Base-by-base conservation (phyloP, 2,329 filamentous ascomycete species). In the Fusarium anguioides region DNA sequence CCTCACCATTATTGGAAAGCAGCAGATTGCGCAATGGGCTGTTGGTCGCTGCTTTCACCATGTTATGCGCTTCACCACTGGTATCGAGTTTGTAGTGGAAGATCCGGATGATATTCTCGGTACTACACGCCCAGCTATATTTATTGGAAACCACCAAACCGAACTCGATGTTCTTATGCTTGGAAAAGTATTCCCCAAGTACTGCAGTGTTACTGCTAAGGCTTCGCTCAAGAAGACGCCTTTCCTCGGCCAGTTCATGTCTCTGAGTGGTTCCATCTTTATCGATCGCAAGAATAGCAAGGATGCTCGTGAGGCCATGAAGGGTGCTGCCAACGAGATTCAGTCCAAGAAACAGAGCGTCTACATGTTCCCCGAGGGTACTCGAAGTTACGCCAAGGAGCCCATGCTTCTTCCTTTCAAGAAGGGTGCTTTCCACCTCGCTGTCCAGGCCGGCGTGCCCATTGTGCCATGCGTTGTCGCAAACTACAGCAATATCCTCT, bases 391-490 rank as follows among this genome's bases (percentile, higher is more conserved):
- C 81, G 86, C 91, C 57, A 88, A 91, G 72, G 89, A 94, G 53
- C 92, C 96, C 3, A 87, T 86, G 60, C 81, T 99, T 73, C 83
- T 98, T 53, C 92, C 94, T n/a, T 99, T 98, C 85, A 99, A 99
- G 82, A 99, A 99, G 84, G 96, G 96, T 60, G 96, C 95, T 44
- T 99, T 99, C 80, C 95, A 99, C 78, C 86, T 99, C 31, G 96
- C 96, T 42, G 88, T 99, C 20, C 92, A 98, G 83, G 95, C 95
- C 4, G 91, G 93, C 69, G 96, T 97, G 8, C 94, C 94, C 24
- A 92, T 99, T 72, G 90, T 99, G 5, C 96, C 96, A 0, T 86
- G 96, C 33, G 90, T 94, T 44, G 87, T 88, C 27, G 91, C 91
- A 76, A 94, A 94, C 80, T 95, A 95, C 78, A 89, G 89, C 71